These are phyloP conservation scores for Leptographium galeiforme DNA, from an alignment of 2,329 filamentous ascomycete genomes.

Conservation along the genomic window DNA sequence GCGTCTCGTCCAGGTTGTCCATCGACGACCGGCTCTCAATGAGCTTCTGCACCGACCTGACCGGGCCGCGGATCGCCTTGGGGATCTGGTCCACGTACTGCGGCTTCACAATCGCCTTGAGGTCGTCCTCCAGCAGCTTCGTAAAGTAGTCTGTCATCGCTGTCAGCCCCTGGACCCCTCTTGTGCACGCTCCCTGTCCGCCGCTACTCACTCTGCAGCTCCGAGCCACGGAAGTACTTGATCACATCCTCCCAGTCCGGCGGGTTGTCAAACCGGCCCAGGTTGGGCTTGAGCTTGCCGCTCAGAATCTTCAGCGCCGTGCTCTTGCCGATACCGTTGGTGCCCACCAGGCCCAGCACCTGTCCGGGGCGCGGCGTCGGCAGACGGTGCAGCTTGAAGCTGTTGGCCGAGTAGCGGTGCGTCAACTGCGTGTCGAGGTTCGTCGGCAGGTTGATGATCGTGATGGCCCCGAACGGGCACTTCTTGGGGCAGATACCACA, in stretches of 20 bases:
- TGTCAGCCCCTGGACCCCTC: not conserved
- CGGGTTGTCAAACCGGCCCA: constrained; percentile 89
- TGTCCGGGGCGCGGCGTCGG: constrained; percentile 93
- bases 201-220: constrained; percentile 66
- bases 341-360: constrained; percentile 90
- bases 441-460: constrained; percentile 99
- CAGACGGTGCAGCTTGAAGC: constrained; percentile 96
- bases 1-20: constrained; percentile 68
- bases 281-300: constrained; percentile 95
- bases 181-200: not conserved
- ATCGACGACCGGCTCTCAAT: constrained; percentile 66
- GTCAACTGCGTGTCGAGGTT: constrained; percentile 98
- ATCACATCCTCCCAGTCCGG: constrained; percentile 99
- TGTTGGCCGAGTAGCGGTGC: constrained; percentile 97
- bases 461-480: constrained; percentile 96
- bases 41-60: constrained; percentile 67
- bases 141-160: constrained; percentile 78
- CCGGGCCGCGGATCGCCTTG: constrained; percentile 69
- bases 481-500: constrained; percentile 99
- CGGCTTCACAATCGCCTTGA: constrained; percentile 97
- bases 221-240: constrained; percentile 94
- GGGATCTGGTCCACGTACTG: constrained; percentile 99
- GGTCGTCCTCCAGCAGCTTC: constrained; percentile 89
- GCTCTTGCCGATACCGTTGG: constrained; percentile 99
- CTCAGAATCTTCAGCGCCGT: constrained; percentile 98